Evolutionary conservation across 768 basidiomycete genomes (phyloP).

Genomic region (Clavaria fumosa): DNA sequence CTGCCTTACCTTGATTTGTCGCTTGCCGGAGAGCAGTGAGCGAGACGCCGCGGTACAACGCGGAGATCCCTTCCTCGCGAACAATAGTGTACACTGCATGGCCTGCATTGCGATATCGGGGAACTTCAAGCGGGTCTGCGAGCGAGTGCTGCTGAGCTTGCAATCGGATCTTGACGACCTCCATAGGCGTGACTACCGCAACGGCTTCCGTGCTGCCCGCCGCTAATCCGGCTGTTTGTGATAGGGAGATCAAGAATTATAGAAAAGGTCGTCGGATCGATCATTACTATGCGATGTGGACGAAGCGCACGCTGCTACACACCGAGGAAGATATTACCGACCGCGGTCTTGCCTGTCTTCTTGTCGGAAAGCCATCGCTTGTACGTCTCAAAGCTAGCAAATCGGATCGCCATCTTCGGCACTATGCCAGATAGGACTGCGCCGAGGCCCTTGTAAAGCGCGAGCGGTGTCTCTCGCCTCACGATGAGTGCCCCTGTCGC

Average conservation of each 20-base stretch:
- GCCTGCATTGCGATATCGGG: conserved; percentile 90
- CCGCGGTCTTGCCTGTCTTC: conserved; percentile 62
- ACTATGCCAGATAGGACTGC: conserved; percentile 95
- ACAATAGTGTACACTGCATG: conserved; percentile 94
- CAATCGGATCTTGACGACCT: conserved; percentile 95
- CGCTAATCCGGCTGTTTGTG: conserved; percentile 74
- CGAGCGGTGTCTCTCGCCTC: conserved; percentile 81
- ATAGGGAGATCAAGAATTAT: not conserved
- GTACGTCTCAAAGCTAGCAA: conserved; percentile 95
- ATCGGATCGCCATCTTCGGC: conserved; percentile 98
- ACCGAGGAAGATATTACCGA: conserved; percentile 81
- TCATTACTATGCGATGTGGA: not conserved
- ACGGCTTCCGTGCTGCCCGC: conserved; percentile 96
- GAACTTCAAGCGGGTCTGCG: conserved; percentile 86
- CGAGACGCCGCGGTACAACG: conserved; percentile 86
- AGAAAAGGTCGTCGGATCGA: conserved; percentile 2
- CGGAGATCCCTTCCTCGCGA: conserved; percentile 72
- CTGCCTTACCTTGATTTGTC: conserved; percentile 74
- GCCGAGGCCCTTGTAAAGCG: conserved; percentile 95
- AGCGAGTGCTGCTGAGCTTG: conserved; percentile 97
- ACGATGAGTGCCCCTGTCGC: conserved; percentile 85
- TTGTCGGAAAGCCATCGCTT: conserved; percentile 67
- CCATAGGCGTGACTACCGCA: conserved; percentile 94
- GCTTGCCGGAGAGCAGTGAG: conserved; percentile 92
- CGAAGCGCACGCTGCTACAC: conserved; percentile 14